Percentiles rank a stretch among this genome's conserved stretches.
These are phyloP conservation scores for Umbelopsis ramanniana DNA, from an alignment of 192 early-diverging fungal species.

Conservation along the genomic window DNA sequence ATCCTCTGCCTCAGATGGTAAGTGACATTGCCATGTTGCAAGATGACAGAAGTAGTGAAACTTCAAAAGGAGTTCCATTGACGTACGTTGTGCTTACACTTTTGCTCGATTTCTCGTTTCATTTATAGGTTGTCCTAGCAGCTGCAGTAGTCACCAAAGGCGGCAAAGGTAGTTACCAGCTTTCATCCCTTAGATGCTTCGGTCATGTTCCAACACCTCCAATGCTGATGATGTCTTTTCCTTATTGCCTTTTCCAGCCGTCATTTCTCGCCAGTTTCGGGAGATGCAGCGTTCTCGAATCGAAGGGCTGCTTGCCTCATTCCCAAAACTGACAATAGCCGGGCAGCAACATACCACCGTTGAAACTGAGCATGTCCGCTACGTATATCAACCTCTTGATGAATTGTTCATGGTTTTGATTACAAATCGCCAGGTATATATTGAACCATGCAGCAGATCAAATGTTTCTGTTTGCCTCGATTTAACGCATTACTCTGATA, in stretches of 20 bases:
- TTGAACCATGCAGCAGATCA: background rate
- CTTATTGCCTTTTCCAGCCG: constrained; percentile 48
- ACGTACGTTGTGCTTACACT: background rate
- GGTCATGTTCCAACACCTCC: constrained; percentile 5
- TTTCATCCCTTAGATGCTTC: constrained; percentile 15
- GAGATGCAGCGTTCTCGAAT: constrained; percentile 97
- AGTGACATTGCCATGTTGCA: background rate
- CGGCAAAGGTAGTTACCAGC: constrained; percentile 76
- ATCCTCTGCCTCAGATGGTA: constrained; percentile 20
- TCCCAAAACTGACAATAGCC: constrained; percentile 92
- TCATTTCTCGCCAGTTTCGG: constrained; percentile 95
- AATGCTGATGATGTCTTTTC: background rate
- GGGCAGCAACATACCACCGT: constrained; percentile 96
- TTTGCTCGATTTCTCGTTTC: background rate
- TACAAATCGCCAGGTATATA: constrained; percentile 82
- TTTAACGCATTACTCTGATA: background rate
- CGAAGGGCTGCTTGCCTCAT: constrained; percentile 94
- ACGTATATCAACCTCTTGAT: constrained; percentile 98
- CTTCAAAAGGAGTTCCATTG: background rate
- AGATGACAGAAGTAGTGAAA: background rate
- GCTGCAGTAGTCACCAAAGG: constrained; percentile 91
- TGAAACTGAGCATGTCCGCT: constrained; percentile 96
- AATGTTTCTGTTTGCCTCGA: background rate
- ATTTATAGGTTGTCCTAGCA: constrained; percentile 86
- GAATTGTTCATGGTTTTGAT: constrained; percentile 96